These are phyloP conservation scores for Tephrocybe sp. DNA, from an alignment of 768 basidiomycete species.

Conservation along the genomic window DNA sequence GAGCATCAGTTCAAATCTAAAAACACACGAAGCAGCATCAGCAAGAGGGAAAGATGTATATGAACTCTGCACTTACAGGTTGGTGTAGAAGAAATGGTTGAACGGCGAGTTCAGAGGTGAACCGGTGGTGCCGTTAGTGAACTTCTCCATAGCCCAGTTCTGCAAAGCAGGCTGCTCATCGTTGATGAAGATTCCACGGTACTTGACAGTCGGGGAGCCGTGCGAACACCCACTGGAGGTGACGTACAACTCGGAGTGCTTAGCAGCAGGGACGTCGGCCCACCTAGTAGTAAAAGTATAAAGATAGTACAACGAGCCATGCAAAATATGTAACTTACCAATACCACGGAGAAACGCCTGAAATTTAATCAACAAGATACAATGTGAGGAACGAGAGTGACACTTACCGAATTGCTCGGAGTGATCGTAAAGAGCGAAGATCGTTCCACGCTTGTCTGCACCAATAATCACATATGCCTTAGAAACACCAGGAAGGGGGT, in stretches of 20 bases:
- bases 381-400: background rate
- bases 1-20: conserved; percentile 65
- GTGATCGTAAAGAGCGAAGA: conserved; percentile 66
- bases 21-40: background rate
- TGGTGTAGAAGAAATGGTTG: conserved; percentile 60
- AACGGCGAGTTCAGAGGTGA: conserved; percentile 53
- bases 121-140: conserved; percentile 61
- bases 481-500: conserved; percentile 56
- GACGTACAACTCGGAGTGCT: conserved; percentile 49
- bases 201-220: conserved; percentile 67
- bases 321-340: conserved; percentile 38
- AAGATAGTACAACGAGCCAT: background rate
- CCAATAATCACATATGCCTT: conserved; percentile 70
- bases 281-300: conserved; percentile 42
- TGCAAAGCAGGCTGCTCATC: conserved; percentile 74
- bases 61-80: conserved; percentile 38
- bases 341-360: conserved; percentile 71
- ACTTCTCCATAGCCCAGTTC: conserved; percentile 71
- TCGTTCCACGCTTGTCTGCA: conserved; percentile 67
- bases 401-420: conserved; percentile 64
- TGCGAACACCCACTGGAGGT: conserved; percentile 47
- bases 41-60: background rate
- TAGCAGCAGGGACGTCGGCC: conserved; percentile 72
- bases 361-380: background rate
- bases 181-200: conserved; percentile 73